Evolutionary conservation across 2,329 filamentous ascomycete genomes (phyloP).

Genomic region (Cladophialophora exuberans): DNA sequence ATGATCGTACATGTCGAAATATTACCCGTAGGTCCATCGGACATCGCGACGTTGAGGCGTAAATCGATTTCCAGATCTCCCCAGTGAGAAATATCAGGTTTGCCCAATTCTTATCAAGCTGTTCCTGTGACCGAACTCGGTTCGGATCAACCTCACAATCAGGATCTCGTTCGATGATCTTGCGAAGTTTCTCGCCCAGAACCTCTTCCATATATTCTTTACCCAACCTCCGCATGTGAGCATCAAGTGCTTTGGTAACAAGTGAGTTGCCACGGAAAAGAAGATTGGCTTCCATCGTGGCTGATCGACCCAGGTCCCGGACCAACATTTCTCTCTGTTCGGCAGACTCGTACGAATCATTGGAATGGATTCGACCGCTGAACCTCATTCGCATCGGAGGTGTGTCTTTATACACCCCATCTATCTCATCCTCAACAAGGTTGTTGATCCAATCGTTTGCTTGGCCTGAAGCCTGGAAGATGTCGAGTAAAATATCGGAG

Average conservation of each 20-base stretch:
- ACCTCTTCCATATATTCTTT: slow-evolving; percentile 91
- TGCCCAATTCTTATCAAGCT: slow-evolving; percentile 82
- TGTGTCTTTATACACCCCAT: slow-evolving; percentile 82
- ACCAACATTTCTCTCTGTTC: slow-evolving; percentile 65
- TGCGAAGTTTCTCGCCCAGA: slow-evolving; percentile 78
- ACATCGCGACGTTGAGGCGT: slow-evolving; percentile 71
- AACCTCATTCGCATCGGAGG: slow-evolving; percentile 66
- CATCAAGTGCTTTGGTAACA: slow-evolving; percentile 88
- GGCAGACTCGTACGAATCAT: slow-evolving; percentile 59
- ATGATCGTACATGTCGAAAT: slow-evolving; percentile 87
- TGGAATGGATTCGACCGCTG: slow-evolving; percentile 66
- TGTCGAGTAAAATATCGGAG: slow-evolving; percentile 61
- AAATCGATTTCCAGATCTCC: slow-evolving; percentile 83
- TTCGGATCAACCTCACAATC: slow-evolving; percentile 96
- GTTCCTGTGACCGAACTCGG: slow-evolving; percentile 67
- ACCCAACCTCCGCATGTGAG: slow-evolving; percentile 91
- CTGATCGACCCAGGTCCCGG: slow-evolving; percentile 65
- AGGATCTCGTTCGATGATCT: slow-evolving; percentile 87
- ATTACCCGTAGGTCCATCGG: slow-evolving; percentile 82
- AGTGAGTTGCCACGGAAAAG: slow-evolving; percentile 94
- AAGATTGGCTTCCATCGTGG: slow-evolving; percentile 81
- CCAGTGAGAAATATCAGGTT: slow-evolving; percentile 75
- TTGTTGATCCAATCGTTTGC: slow-evolving; percentile 89
- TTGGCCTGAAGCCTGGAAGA: slow-evolving; percentile 88
- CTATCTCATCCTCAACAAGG: slow-evolving; percentile 94